These are phyloP conservation scores for Aciculosporium take DNA, from an alignment of 2,329 filamentous ascomycete genomes.

Conservation along the genomic window DNA sequence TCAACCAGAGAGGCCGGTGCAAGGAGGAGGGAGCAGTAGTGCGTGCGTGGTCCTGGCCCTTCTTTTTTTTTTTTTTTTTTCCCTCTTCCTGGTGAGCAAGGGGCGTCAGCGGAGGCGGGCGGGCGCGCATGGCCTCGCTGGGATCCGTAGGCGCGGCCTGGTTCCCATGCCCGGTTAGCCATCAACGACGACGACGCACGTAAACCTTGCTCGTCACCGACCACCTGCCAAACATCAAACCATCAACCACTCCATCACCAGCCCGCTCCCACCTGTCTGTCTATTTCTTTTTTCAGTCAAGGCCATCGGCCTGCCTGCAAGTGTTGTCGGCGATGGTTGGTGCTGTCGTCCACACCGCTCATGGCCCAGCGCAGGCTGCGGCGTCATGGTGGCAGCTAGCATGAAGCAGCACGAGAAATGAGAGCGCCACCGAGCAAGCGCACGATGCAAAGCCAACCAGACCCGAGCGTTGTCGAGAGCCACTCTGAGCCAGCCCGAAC, in stretches of 20 bases:
- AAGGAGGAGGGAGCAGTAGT: background rate
- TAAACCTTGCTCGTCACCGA: background rate
- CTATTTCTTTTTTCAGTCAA: too few species aligned
- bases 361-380: conserved; percentile 5
- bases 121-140: conserved; percentile 6
- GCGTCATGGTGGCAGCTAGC: conserved; percentile 3
- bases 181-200: background rate
- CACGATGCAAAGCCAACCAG: background rate
- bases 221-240: background rate
- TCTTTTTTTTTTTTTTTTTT: background rate
- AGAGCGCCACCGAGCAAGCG: conserved; percentile 2
- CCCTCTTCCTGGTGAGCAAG: too few species aligned
- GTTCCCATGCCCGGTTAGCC: background rate
- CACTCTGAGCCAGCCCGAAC: background rate
- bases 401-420: conserved; percentile 1
- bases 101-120: conserved; percentile 7
- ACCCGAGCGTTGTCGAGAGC: background rate
- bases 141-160: conserved; percentile 5
- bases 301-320: background rate
- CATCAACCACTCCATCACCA: background rate
- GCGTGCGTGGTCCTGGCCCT: too few species aligned
- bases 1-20: conserved; percentile 1
- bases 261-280: background rate
- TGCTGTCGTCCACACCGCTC: conserved; percentile 18
- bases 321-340: background rate